Base-by-base conservation (phyloP, 2,329 filamentous ascomycete genomes). In the Hypoxylon sp. region DNA sequence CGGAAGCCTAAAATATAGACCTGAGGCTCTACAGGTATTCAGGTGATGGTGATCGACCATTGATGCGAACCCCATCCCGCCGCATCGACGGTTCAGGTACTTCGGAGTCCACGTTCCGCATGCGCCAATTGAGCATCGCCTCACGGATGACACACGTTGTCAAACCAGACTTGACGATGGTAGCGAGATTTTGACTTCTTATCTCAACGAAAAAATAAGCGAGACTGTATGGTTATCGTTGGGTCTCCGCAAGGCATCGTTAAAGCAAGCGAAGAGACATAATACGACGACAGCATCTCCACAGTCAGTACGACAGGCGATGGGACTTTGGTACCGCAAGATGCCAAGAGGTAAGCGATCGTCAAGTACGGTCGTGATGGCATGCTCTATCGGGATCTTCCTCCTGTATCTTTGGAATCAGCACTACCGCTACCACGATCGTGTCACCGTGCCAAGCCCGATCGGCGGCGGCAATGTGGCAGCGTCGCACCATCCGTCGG, bases 41-140 rank as follows among this genome's bases (percentile, higher is more conserved):
- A n/a, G n/a, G n/a, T n/a, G n/a, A n/a, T n/a, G n/a, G n/a, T n/a
- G n/a, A n/a, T n/a, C n/a, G n/a, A n/a, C n/a, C n/a, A n/a, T n/a
- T n/a, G n/a, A n/a, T n/a, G n/a, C n/a, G n/a, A n/a, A 20, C 24
- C 4, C 24, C 15, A 9, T 20, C 11, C n/a, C 18, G 45, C n/a
- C 21, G 20, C 31, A 48, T 24, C 17, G 26, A 42, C 26, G 20
- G 33, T 53, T 47, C 23, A 54, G 46, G 35, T 21, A 46, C 27
- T 17, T 56, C 60, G 60, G 60, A 11, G 18, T 26, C 29, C 26
- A 50, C 48, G 29, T 48, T 62, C 60, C 60, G 60, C 27, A 51
- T 40, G 20, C 18, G 46, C 52, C 24, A 53, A 59, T 60, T 48
- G 43, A 41, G 48, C 20, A 42, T 9, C 10, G 41, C 26, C 9